Conservation (phyloP, 306 rosid genomes). For the Cyclanthera cordifolia region DNA sequence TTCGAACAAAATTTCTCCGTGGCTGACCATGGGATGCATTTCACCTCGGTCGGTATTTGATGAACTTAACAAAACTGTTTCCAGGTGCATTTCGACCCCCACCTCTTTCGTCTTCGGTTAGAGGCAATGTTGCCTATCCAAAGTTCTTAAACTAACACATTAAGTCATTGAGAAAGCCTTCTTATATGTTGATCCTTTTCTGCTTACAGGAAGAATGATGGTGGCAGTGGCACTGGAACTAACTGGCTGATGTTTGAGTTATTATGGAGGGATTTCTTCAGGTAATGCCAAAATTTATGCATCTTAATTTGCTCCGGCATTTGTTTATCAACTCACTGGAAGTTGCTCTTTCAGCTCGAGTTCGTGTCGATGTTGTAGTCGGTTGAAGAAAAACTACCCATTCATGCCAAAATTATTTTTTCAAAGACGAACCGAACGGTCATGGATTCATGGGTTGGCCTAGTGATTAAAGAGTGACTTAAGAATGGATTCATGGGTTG, state of each 20-base stretch:
- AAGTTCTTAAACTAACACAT: conserved; percentile 1
- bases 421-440: no score
- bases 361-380: not conserved
- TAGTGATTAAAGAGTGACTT: no score
- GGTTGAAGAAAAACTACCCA: not conserved
- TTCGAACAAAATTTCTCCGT: conserved; percentile 94
- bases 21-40: conserved; percentile 93
- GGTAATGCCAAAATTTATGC: conserved; percentile 30
- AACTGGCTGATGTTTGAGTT: conserved; percentile 89
- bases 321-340: not conserved
- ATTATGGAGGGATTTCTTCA: conserved; percentile 97
- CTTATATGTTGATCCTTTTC: conserved; percentile 33
- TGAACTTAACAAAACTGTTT: conserved; percentile 60
- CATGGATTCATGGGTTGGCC: no score
- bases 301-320: not conserved
- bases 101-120: conserved; percentile 7
- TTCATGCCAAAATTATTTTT: not conserved
- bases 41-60: conserved; percentile 84
- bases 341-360: not conserved
- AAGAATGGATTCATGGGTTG: no score
- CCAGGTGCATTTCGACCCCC: conserved; percentile 37
- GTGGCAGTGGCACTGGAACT: conserved; percentile 52
- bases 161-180: conserved; percentile 15
- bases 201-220: conserved; percentile 32
- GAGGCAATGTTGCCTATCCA: not conserved